phyloP scores from a whole-genome alignment of 805 yeast species.

The Cyberlindnera petersonii region DNA sequence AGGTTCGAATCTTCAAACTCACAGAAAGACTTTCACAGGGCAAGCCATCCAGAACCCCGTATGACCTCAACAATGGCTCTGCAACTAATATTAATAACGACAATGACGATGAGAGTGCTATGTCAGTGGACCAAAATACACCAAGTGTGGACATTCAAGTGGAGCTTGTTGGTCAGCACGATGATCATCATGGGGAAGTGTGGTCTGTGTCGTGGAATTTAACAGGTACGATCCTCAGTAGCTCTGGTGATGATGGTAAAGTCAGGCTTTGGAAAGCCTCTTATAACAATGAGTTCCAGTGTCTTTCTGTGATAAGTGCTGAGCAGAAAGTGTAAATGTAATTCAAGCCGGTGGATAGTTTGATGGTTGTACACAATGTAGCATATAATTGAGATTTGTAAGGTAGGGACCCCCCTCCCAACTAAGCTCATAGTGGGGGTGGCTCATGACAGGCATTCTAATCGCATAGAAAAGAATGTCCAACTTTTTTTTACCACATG shows the following conservation, averaged over 20 bases:
- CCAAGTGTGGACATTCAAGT: constrained; percentile 37
- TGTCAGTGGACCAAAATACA: constrained; percentile 25
- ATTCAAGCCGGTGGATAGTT: too few species aligned
- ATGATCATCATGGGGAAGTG: constrained; percentile 81
- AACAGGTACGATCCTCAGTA: constrained; percentile 87
- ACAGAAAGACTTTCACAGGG: constrained; percentile 36
- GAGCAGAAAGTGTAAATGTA: constrained; percentile 31
- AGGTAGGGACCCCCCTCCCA: too few species aligned
- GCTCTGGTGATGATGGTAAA: constrained; percentile 94
- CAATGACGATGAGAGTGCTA: constrained; percentile 16
- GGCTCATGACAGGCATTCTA: too few species aligned
- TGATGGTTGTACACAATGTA: too few species aligned
- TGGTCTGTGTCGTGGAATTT: constrained; percentile 96
- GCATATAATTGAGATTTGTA: too few species aligned
- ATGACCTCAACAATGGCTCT: constrained; percentile 1
- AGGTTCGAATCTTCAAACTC: constrained; percentile 78
- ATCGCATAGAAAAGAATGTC: too few species aligned
- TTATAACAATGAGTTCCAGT: constrained; percentile 80
- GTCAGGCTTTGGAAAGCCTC: constrained; percentile 89
- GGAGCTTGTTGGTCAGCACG: constrained; percentile 61
- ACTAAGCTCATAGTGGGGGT: too few species aligned
- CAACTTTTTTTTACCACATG: too few species aligned
- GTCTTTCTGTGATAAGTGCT: constrained; percentile 80
- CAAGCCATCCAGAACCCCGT: constrained; percentile 1
- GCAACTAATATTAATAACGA: not conserved